phyloP scores from a whole-genome alignment of 139 green algal genomes.

The Astrephomene gubernaculifera region DNA sequence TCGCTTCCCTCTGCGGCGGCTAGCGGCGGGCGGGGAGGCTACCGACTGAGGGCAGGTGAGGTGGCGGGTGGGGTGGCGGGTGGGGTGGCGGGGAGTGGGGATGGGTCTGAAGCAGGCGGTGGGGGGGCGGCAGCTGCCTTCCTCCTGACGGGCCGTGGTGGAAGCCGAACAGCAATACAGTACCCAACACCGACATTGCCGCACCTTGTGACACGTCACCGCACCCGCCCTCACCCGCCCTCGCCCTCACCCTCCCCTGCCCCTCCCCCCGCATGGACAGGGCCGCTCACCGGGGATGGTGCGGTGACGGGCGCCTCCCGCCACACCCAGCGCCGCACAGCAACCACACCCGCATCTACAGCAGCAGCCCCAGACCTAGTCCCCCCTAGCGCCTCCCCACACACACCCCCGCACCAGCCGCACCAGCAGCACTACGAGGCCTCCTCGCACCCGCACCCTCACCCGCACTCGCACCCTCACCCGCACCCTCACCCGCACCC shows the following conservation, averaged over 20 bases:
- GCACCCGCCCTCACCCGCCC: background rate
- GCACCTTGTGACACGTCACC: background rate
- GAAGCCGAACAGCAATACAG: background rate
- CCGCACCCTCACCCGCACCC: background rate
- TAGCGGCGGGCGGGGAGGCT: background rate
- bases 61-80: no score
- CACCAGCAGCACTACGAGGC: background rate
- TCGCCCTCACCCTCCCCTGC: background rate
- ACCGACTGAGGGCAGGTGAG: background rate
- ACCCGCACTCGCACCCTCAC: background rate
- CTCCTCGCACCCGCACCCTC: no score
- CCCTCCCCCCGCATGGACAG: background rate
- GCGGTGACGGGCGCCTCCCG: conserved; percentile 1
- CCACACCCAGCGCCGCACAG: conserved; percentile 5
- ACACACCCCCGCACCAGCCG: background rate
- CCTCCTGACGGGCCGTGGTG: background rate
- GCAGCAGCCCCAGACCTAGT: background rate
- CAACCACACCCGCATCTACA: background rate
- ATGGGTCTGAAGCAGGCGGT: background rate
- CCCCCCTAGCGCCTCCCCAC: background rate
- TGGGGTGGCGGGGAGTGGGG: background rate
- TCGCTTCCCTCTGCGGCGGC: background rate
- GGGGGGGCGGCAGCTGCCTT: background rate
- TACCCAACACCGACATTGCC: background rate
- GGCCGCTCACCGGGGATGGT: background rate